phyloP scores from a whole-genome alignment of 768 basidiomycete species.

The Rhodotorula diobovata region DNA sequence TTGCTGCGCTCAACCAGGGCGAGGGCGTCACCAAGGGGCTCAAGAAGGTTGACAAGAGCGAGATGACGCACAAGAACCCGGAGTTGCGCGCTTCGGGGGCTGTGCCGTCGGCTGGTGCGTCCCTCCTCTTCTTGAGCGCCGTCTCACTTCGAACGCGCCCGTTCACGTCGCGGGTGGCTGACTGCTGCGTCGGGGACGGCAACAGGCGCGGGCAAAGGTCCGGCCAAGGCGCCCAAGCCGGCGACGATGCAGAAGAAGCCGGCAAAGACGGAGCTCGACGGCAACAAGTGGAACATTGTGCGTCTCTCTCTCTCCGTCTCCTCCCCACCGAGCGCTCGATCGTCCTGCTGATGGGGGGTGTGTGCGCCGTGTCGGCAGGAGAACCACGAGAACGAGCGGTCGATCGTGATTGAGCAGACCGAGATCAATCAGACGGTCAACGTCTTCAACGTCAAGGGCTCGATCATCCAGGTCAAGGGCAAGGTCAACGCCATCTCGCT shows the following conservation, averaged over 20 bases:
- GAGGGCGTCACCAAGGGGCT: conserved; percentile 83
- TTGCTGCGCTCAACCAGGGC: conserved; percentile 84
- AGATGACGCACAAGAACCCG: conserved; percentile 99
- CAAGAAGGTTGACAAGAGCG: conserved; percentile 88
- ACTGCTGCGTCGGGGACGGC: too few relatives aligned
- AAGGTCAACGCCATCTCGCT: conserved; percentile 92
- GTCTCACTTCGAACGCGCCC: too few relatives aligned
- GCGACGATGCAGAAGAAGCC: conserved; percentile 85
- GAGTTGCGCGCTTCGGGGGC: conserved; percentile 59
- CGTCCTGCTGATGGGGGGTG: neutral
- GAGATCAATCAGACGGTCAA: conserved; percentile 80
- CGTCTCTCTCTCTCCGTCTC: conserved; percentile 44
- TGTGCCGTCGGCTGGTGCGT: conserved; percentile 51
- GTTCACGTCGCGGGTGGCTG: too few relatives aligned
- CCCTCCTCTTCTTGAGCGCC: neutral
- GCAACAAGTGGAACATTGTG: conserved; percentile 90
- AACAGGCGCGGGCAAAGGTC: neutral
- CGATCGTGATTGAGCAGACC: conserved; percentile 67
- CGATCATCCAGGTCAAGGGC: conserved; percentile 75
- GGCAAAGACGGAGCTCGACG: conserved; percentile 78
- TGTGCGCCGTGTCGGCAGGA: conserved; percentile 57
- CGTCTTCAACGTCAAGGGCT: conserved; percentile 83
- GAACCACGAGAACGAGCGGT: conserved; percentile 75
- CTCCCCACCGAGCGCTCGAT: too few relatives aligned
- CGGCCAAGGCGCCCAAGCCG: conserved; percentile 66